phyloP scores from a whole-genome alignment of 805 yeast genomes.

The Maudiozyma serrabonitensis region DNA sequence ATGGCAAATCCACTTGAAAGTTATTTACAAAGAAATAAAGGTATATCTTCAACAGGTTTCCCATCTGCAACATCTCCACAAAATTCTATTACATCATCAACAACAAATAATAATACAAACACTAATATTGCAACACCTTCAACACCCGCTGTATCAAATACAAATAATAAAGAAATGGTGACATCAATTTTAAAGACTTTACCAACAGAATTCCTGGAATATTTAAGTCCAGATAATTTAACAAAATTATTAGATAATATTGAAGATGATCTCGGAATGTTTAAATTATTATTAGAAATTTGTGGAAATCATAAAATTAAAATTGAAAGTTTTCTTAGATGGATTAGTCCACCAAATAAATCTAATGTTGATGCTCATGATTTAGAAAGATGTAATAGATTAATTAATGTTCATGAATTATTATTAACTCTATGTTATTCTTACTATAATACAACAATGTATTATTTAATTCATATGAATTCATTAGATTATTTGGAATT shows the following conservation, averaged over 20 bases:
- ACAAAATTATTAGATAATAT: constrained; percentile 5
- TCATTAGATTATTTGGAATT: constrained; percentile 19
- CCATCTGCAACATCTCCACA: background rate
- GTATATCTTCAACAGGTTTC: background rate
- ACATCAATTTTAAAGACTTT: constrained; percentile 9
- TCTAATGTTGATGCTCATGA: background rate
- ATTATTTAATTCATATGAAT: constrained; percentile 12
- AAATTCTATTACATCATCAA: constrained; percentile 13
- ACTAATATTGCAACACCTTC: background rate
- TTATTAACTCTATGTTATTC: constrained; percentile 17
- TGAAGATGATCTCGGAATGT: constrained; percentile 16
- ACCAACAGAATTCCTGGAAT: constrained; percentile 12
- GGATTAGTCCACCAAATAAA: background rate
- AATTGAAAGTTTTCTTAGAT: constrained; percentile 10
- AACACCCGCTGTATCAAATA: background rate
- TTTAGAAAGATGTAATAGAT: constrained; percentile 7
- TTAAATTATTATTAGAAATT: constrained; percentile 11
- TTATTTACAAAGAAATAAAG: constrained; percentile 10
- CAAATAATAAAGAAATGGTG: constrained; percentile 12
- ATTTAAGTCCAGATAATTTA: constrained; percentile 8
- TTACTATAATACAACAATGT: constrained; percentile 19
- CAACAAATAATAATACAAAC: background rate
- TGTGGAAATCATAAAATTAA: constrained; percentile 10
- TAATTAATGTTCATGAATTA: constrained; percentile 15
- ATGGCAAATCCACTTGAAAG: constrained; percentile 22